These are phyloP conservation scores for Gilbertella persicaria DNA, from an alignment of 371 early-diverging fungal species.

Conservation along the genomic window DNA sequence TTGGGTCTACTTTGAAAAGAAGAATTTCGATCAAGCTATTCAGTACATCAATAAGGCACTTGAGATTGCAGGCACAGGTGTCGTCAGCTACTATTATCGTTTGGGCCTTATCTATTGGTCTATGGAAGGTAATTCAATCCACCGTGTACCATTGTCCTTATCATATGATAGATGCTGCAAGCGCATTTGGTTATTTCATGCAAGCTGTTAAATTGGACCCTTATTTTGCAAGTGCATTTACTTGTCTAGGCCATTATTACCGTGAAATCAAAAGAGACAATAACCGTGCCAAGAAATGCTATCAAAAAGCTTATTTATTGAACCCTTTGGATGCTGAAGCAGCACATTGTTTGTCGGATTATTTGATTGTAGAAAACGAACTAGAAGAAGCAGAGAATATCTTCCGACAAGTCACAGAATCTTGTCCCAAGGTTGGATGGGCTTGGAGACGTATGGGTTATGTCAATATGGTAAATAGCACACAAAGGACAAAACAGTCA, in stretches of 20 bases:
- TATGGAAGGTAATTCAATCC: slow-evolving; percentile 60
- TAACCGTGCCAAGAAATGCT: slow-evolving; percentile 78
- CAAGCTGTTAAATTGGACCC: slow-evolving; percentile 75
- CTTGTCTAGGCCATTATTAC: slow-evolving; percentile 84
- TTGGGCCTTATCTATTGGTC: slow-evolving; percentile 82
- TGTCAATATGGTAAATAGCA: slow-evolving; percentile 57
- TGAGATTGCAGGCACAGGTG: slow-evolving; percentile 33
- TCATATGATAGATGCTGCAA: slow-evolving; percentile 56
- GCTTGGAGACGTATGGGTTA: slow-evolving; percentile 83
- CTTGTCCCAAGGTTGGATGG: slow-evolving; percentile 63
- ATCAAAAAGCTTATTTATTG: slow-evolving; percentile 72
- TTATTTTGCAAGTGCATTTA: slow-evolving; percentile 67
- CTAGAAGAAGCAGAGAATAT: slow-evolving; percentile 59
- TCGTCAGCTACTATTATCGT: slow-evolving; percentile 64
- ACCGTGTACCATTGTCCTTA: slow-evolving; percentile 16
- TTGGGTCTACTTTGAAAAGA: slow-evolving; percentile 63
- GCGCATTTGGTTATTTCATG: slow-evolving; percentile 72
- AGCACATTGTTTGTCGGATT: slow-evolving; percentile 62
- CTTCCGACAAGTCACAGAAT: slow-evolving; percentile 48
- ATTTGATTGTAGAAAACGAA: slow-evolving; percentile 56
- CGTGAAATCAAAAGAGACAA: slow-evolving; percentile 61
- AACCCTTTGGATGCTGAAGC: slow-evolving; percentile 73
- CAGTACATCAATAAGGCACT: slow-evolving; percentile 58
- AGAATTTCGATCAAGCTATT: slow-evolving; percentile 58
- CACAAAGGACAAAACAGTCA: too few species aligned